Evolutionary conservation across 2,329 filamentous ascomycete species (phyloP), one percentile per base, ranked within the genome.

Genomic region (Myrmaecium sp.): DNA sequence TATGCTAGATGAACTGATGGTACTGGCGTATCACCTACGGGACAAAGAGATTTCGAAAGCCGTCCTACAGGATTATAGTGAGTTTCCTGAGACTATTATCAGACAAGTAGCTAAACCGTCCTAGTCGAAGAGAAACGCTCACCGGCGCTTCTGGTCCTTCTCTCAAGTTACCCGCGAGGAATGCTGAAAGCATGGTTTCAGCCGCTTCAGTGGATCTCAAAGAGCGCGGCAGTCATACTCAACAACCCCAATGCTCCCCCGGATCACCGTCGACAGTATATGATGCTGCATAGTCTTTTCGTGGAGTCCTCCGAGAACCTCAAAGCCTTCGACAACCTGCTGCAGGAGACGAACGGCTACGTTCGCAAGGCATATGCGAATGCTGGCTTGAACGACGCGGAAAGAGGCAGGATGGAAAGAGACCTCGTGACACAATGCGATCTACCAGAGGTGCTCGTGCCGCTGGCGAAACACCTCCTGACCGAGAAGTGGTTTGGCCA

Each of bases 291-390:
- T 11, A 33, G 45, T 10, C 43, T 44, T 6, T 34, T 51, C n/a
- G 30, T 31, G n/a, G 43, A 47, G 13, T 28, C 41, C 21, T 56
- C 63, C 2, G 55, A 62, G 29, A 53, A 59, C 28, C 46, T 55
- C 29, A 47, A 45, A 11, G 45, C 45, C 24, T 61, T 66, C 36
- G 59, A 62, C 27, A 44, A 50, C 7, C 52, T 64, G 17, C 43
- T 64, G 25, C 48, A 56, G 10, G 66, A 78, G 18, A 60, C 82
- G n/a, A 66, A 72, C 34, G 69, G 66, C 29, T 62, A 75, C 31
- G 71, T 86, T 32, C 59, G 60, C 17, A 55, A 58, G 15, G 65
- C 71, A 23, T 70, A 66, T 43, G 57, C 57, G 26, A 46, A 44
- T n/a, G 49, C 52, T 1, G 52, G 52, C 1, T 46, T 60, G 14